phyloP scores from a whole-genome alignment of 2,329 filamentous ascomycete species.

The Geosmithia putterillii region DNA sequence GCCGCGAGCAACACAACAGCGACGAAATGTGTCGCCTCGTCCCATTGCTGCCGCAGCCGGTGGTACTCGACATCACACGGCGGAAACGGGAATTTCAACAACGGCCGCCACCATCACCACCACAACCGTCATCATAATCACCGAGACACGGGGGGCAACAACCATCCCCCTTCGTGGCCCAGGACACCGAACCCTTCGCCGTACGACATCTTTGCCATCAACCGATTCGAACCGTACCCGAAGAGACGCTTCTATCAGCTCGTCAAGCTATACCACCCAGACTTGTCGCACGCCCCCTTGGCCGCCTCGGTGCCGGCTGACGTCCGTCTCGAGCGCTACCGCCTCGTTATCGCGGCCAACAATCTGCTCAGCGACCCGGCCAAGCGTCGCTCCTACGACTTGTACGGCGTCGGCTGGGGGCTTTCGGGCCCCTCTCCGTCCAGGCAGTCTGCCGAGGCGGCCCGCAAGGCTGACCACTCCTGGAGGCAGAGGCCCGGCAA shows the following conservation, averaged over 20 bases:
- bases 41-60: background rate
- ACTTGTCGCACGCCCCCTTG: conserved; percentile 22
- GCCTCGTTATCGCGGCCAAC: conserved; percentile 77
- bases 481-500: conserved; percentile 38
- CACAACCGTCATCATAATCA: background rate
- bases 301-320: conserved; percentile 28
- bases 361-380: conserved; percentile 71
- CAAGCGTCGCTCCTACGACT: conserved; percentile 73
- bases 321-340: conserved; percentile 75
- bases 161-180: conserved; percentile 30
- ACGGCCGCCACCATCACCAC: background rate
- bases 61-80: background rate
- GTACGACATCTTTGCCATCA: conserved; percentile 70
- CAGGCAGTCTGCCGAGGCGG: background rate
- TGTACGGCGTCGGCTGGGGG: conserved; percentile 70
- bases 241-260: conserved; percentile 81
- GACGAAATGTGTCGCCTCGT: background rate
- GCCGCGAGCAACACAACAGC: background rate
- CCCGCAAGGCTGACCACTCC: conserved; percentile 24
- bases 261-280: conserved; percentile 93
- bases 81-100: background rate
- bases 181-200: conserved; percentile 52
- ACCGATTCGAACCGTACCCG: conserved; percentile 55
- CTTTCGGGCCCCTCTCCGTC: conserved; percentile 6
- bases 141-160: conserved; percentile 1